phyloP scores from a whole-genome alignment of 2,329 filamentous ascomycete genomes.

The Camillea tinctor region DNA sequence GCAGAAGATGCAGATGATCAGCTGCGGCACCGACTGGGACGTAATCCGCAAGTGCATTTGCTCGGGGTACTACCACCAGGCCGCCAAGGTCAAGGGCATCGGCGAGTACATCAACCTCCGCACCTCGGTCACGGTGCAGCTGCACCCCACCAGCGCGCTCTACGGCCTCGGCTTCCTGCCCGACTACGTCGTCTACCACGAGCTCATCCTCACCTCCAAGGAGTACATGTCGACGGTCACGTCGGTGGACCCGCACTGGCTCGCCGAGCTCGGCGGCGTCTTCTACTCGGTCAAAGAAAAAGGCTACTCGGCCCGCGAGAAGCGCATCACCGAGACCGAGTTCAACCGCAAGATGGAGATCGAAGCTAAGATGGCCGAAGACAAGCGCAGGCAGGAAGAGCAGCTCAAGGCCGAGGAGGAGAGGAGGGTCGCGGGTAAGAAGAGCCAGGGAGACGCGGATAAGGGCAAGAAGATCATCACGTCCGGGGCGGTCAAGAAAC shows the following conservation, averaged over 20 bases:
- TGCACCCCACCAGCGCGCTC: conserved; percentile 90
- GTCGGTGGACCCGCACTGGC: conserved; percentile 93
- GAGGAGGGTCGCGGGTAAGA: conserved; percentile 38
- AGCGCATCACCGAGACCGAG: conserved; percentile 83
- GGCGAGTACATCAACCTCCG: conserved; percentile 97
- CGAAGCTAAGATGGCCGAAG: conserved; percentile 85
- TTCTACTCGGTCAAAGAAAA: conserved; percentile 99
- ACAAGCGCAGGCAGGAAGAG: conserved; percentile 68
- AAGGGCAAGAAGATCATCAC: conserved; percentile 57
- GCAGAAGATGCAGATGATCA: conserved; percentile 83
- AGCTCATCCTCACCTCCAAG: conserved; percentile 92
- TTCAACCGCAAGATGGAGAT: conserved; percentile 94
- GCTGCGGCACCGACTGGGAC: conserved; percentile 97
- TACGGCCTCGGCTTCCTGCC: conserved; percentile 92
- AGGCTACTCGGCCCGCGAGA: conserved; percentile 84
- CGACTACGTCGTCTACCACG: conserved; percentile 97
- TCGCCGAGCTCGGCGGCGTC: conserved; percentile 92
- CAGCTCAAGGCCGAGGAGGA: conserved; percentile 51
- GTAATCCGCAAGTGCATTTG: conserved; percentile 94
- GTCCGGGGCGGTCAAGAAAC: conserved; percentile 62
- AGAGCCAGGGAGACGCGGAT: conserved; percentile 36
- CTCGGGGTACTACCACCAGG: conserved; percentile 96
- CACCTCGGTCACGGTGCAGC: conserved; percentile 88
- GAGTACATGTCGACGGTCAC: conserved; percentile 99
- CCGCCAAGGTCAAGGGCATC: conserved; percentile 91